These are phyloP conservation scores for Phaeotremella fagi DNA, from an alignment of 768 basidiomycete species.

Conservation along the genomic window DNA sequence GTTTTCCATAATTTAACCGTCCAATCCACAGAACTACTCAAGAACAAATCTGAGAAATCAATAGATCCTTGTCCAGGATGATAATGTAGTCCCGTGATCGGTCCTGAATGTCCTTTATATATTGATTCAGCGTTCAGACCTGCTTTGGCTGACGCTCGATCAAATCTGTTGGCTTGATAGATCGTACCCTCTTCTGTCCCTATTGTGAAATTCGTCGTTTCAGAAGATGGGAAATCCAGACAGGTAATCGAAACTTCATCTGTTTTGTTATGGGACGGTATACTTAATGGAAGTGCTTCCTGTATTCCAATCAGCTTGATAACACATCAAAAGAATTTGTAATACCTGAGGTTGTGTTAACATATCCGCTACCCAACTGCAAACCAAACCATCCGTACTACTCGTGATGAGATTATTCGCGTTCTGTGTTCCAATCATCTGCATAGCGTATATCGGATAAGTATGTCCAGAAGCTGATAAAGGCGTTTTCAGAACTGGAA, in stretches of 20 bases:
- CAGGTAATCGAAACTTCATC: slow-evolving; percentile 92
- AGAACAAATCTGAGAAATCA: slow-evolving; percentile 91
- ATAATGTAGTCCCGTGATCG: slow-evolving; percentile 90
- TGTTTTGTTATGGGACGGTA: slow-evolving; percentile 90
- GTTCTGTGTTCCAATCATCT: slow-evolving; percentile 97
- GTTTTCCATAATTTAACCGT: slow-evolving; percentile 95
- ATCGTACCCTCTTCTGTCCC: slow-evolving; percentile 98
- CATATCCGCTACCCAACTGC: slow-evolving; percentile 98
- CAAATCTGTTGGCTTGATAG: slow-evolving; percentile 94
- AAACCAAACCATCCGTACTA: slow-evolving; percentile 94
- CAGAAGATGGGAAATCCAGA: slow-evolving; percentile 90
- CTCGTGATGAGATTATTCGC: slow-evolving; percentile 95
- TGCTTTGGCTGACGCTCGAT: slow-evolving; percentile 93
- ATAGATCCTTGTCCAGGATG: slow-evolving; percentile 86
- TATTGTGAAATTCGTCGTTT: slow-evolving; percentile 94
- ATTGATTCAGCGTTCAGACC: slow-evolving; percentile 89
- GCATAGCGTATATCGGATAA: slow-evolving; percentile 97
- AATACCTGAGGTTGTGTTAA: slow-evolving; percentile 89
- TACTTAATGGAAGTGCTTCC: slow-evolving; percentile 89
- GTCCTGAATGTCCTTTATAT: slow-evolving; percentile 87
- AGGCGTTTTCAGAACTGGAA: slow-evolving; percentile 94
- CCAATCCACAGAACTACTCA: slow-evolving; percentile 93
- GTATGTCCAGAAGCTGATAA: slow-evolving; percentile 94
- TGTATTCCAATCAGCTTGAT: slow-evolving; percentile 42
- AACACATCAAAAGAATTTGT: background rate